These are phyloP conservation scores for Didymella lethalis DNA, from an alignment of 2,329 filamentous ascomycete species.

Conservation along the genomic window DNA sequence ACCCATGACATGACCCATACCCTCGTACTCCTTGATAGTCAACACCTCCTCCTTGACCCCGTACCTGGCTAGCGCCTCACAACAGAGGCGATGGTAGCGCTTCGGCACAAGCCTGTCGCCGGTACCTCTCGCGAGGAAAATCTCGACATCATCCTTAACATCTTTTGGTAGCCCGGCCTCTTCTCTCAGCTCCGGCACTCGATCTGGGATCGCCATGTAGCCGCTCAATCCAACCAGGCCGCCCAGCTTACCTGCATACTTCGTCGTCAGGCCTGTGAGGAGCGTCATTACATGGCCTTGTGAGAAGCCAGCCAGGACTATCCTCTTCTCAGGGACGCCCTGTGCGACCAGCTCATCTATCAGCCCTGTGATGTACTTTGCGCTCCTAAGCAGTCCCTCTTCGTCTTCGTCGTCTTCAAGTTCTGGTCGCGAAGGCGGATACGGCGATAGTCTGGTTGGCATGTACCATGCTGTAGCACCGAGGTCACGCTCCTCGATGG, in stretches of 20 bases:
- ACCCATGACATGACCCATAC: slow-evolving; percentile 56
- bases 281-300: slow-evolving; percentile 58
- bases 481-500: slow-evolving; percentile 56
- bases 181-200: slow-evolving; percentile 51
- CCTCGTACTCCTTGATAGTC: slow-evolving; percentile 58
- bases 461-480: slow-evolving; percentile 59
- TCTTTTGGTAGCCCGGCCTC: slow-evolving; percentile 46
- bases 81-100: slow-evolving; percentile 53
- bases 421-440: slow-evolving; percentile 52
- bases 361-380: slow-evolving; percentile 53
- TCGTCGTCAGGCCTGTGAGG: slow-evolving; percentile 53
- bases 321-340: slow-evolving; percentile 54
- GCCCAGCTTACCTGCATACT: slow-evolving; percentile 52
- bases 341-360: slow-evolving; percentile 53
- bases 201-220: slow-evolving; percentile 56
- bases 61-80: slow-evolving; percentile 52
- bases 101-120: slow-evolving; percentile 59
- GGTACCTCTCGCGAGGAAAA: slow-evolving; percentile 59
- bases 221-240: slow-evolving; percentile 57
- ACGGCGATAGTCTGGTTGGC: slow-evolving; percentile 52
- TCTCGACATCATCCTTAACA: slow-evolving; percentile 47
- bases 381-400: slow-evolving; percentile 52
- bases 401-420: slow-evolving; percentile 59
- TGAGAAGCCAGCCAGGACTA: slow-evolving; percentile 59
- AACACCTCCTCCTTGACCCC: slow-evolving; percentile 51